Conservation (phyloP, 1,284 basidiomycete species). For the Naganishia albida region DNA sequence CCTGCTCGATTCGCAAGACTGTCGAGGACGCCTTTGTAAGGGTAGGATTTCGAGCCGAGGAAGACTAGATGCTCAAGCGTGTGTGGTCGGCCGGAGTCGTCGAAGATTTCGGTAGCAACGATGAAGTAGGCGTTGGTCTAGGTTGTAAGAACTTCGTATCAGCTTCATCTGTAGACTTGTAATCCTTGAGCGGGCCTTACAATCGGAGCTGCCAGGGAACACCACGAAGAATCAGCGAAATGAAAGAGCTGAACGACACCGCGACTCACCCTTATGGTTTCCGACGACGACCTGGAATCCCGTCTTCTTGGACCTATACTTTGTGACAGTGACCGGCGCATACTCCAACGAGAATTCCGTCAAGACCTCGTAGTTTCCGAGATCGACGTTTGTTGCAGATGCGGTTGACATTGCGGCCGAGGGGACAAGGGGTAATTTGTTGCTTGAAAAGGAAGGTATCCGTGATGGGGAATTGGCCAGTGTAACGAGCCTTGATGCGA, state of each 20-base stretch:
- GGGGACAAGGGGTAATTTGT: neutral
- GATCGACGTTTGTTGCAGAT: conserved; percentile 35
- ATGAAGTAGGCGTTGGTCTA: conserved; percentile 89
- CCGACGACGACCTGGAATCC: conserved; percentile 56
- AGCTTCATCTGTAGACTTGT: neutral
- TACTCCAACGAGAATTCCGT: conserved; percentile 49
- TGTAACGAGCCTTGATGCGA: neutral
- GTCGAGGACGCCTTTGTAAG: conserved; percentile 96
- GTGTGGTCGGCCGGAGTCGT: conserved; percentile 90
- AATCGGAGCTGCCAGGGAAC: conserved; percentile 20
- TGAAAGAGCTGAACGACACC: neutral
- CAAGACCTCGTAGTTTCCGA: conserved; percentile 50
- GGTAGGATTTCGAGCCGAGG: conserved; percentile 90
- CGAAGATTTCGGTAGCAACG: conserved; percentile 90
- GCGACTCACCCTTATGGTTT: conserved; percentile 71
- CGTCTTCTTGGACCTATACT: conserved; percentile 54
- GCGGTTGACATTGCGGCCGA: conserved; percentile 9
- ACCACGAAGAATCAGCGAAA: neutral
- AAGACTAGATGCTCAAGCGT: conserved; percentile 92
- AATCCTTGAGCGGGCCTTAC: neutral
- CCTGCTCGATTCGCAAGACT: conserved; percentile 96
- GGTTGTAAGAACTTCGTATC: conserved; percentile 23
- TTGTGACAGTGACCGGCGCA: conserved; percentile 50
- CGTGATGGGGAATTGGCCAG: neutral
- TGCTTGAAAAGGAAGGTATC: no score